These are phyloP conservation scores for Solanum corneliomulleri DNA, from an alignment of 257 asterid genomes.

Conservation along the genomic window DNA sequence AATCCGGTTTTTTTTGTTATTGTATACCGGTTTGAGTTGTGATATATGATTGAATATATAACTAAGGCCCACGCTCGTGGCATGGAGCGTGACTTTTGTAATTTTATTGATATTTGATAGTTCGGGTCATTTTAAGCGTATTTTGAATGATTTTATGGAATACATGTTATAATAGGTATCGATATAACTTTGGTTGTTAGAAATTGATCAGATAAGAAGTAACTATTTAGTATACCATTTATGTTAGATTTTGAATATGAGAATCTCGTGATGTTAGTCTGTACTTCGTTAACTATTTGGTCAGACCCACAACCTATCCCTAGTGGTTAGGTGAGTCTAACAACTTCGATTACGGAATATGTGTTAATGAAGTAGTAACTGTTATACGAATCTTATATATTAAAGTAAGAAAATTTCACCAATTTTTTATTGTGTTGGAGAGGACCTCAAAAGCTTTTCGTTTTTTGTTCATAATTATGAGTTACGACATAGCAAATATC, in stretches of 20 bases:
- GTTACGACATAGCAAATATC: not conserved
- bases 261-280: rapidly evolving
- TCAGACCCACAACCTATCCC: not conserved
- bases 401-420: not conserved
- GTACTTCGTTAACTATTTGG: not conserved
- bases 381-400: not conserved
- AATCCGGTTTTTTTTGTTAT: not conserved
- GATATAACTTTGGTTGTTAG: not conserved
- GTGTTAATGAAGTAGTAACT: not conserved
- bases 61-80: not conserved
- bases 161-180: not conserved
- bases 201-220: not conserved
- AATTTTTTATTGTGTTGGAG: not conserved
- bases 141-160: rapidly evolving
- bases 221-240: not conserved
- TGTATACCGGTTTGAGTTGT: not conserved
- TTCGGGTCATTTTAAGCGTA: not conserved
- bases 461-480: not conserved
- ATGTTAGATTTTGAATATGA: not conserved
- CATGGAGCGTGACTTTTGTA: not conserved
- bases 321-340: not conserved
- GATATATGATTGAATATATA: not conserved
- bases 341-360: not conserved
- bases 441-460: not conserved
- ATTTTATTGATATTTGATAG: not conserved